Base-by-base conservation (phyloP, 2,329 filamentous ascomycete species). In the Oidium heveae region DNA sequence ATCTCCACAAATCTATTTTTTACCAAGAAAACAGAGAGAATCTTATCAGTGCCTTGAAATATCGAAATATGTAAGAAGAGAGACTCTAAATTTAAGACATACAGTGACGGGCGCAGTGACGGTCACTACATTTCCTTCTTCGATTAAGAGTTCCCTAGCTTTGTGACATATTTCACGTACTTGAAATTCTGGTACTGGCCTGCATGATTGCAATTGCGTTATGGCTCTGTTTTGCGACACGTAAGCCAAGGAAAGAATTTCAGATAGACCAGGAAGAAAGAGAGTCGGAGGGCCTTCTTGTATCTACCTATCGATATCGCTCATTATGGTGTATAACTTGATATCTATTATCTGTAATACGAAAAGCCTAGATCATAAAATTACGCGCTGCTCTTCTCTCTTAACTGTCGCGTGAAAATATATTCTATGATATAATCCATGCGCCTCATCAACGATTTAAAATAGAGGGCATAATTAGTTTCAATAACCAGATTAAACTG, bases 101-200 rank as follows among this genome's bases (percentile, higher is more conserved):
- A 87, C 83, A 67, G 89, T 96, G 57, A 96, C 89, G 22, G 89
- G 89, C 58, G 89, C 89, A 66, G 89, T 84, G 58, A 98, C 89
- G 18, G 84, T 87, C 59, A 96, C 89, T 53, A 96, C 89, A 66
- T 98, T 96, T 60, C 86, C 89, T 71, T 98, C 91, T 68, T 96
- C 91, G 58, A 98, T 94, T 60, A 98, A 72, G 55, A 98, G 76
- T 71, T 98, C 91, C 59, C 91, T 79, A 54, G 91, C 91, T 67
- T 95, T 95, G 74, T 95, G 89, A 70, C 91, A 96, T 62, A 98
- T 76, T 70, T 98, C 89, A 66, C 89, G 84, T 58, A 98, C 93
- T 71, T 96, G 86, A 43, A 81, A 75, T 72, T 98, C 91, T 58
- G 91, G 89, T 62, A 98, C 98, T 55, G 89, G 88, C 58, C 88